These are phyloP conservation scores for Malassezia obtusa DNA, from an alignment of 1,284 basidiomycete genomes.

Conservation along the genomic window DNA sequence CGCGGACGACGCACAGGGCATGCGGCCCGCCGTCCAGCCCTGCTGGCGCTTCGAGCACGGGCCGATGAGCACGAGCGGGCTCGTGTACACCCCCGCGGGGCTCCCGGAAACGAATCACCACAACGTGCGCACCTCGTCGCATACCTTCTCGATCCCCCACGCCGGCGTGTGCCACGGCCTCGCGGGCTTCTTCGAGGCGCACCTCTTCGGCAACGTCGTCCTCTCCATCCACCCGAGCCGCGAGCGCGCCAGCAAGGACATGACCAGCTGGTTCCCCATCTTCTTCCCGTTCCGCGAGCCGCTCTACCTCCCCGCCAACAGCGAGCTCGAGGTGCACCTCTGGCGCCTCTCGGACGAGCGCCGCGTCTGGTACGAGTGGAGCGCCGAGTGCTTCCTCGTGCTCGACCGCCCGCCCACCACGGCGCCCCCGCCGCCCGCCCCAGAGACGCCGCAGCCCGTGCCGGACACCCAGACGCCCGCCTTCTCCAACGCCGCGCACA, in stretches of 20 bases:
- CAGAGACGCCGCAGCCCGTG: slow-evolving; percentile 7
- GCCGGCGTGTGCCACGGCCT: slow-evolving; percentile 92
- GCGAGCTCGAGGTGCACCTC: slow-evolving; percentile 82
- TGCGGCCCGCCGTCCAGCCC: slow-evolving; percentile 73
- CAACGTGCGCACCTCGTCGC: slow-evolving; percentile 48
- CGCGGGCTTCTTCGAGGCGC: slow-evolving; percentile 94
- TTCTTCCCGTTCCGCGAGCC: slow-evolving; percentile 87
- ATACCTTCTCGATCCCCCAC: slow-evolving; percentile 82
- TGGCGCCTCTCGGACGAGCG: slow-evolving; percentile 74
- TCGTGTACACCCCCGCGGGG: slow-evolving; percentile 30
- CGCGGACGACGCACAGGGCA: slow-evolving; percentile 22
- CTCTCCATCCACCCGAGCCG: slow-evolving; percentile 85
- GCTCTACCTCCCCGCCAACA: slow-evolving; percentile 79
- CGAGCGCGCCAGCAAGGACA: slow-evolving; percentile 69
- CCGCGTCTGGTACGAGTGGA: slow-evolving; percentile 98
- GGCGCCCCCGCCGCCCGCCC: background rate
- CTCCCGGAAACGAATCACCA: slow-evolving; percentile 50
- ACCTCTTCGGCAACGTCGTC: slow-evolving; percentile 75
- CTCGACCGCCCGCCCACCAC: background rate
- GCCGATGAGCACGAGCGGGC: slow-evolving; percentile 23
- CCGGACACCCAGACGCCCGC: background rate
- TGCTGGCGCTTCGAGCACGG: slow-evolving; percentile 93
- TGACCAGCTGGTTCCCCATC: slow-evolving; percentile 98
- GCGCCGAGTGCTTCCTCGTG: slow-evolving; percentile 74
- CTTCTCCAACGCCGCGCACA: slow-evolving; percentile 39